These are phyloP conservation scores for Penicillium silybi DNA, from an alignment of 495 filamentous ascomycete species.

Conservation along the genomic window DNA sequence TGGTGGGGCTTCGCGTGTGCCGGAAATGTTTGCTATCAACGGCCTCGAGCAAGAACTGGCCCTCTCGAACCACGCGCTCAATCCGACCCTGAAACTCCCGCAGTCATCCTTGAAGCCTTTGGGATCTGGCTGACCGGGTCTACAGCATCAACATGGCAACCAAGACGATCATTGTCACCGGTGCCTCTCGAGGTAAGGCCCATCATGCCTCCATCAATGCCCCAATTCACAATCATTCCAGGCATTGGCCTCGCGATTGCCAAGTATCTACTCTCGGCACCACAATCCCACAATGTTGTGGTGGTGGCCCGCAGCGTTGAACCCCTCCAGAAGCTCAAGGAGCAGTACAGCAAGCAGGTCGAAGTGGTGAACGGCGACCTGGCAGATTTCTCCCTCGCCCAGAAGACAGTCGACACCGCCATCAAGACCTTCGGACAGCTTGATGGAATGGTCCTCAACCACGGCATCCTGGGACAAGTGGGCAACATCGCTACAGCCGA, in stretches of 20 bases:
- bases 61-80: background rate
- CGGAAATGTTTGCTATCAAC: background rate
- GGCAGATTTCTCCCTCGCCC: constrained; percentile 56
- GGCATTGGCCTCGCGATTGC: constrained; percentile 82
- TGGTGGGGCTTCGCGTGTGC: background rate
- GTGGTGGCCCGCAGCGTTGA: constrained; percentile 67
- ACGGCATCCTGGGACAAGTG: constrained; percentile 78
- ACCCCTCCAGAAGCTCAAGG: constrained; percentile 63
- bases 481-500: constrained; percentile 61
- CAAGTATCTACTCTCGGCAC: constrained; percentile 61
- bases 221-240: constrained; percentile 10
- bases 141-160: constrained; percentile 26
- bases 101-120: background rate
- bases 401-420: constrained; percentile 59
- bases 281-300: constrained; percentile 63
- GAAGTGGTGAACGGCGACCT: constrained; percentile 75
- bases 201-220: background rate
- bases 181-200: constrained; percentile 54
- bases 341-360: constrained; percentile 61
- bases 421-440: constrained; percentile 63
- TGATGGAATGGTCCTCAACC: constrained; percentile 84
- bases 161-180: constrained; percentile 62
- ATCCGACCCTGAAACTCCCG: background rate
- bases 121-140: background rate
- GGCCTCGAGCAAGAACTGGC: background rate